phyloP scores from a whole-genome alignment of 768 basidiomycete genomes.

The Boletus rex-veris region DNA sequence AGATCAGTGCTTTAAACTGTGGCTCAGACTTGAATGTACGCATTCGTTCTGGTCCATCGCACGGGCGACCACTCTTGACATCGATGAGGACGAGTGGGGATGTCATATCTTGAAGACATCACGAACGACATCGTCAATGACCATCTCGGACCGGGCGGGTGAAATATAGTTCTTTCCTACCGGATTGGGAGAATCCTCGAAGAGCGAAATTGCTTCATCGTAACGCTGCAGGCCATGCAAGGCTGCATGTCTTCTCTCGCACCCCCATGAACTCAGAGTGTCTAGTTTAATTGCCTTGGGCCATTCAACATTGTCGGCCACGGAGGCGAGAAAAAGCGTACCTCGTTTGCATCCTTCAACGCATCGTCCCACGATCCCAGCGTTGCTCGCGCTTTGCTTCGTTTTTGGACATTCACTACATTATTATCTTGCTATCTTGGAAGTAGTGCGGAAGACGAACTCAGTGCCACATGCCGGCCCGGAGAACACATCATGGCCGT shows the following conservation, averaged over 20 bases:
- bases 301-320: no score
- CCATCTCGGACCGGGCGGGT: background rate
- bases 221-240: background rate
- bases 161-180: background rate
- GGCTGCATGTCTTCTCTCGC: background rate
- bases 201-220: background rate
- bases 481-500: no score
- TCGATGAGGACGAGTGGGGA: background rate
- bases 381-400: background rate
- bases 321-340: background rate
- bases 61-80: background rate
- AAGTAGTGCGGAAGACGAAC: no score
- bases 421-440: no score
- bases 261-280: background rate
- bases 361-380: background rate
- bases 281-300: background rate
- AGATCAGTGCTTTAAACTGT: background rate
- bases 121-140: background rate
- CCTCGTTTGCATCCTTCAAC: slow-evolving; percentile 1
- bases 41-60: background rate
- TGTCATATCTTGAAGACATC: no score
- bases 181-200: background rate
- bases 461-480: no score
- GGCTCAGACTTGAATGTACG: background rate
- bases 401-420: background rate